Evolutionary conservation across 805 yeast genomes (phyloP), one percentile per base, ranked within the genome.

Genomic region (Saccharomycopsis olivae): DNA sequence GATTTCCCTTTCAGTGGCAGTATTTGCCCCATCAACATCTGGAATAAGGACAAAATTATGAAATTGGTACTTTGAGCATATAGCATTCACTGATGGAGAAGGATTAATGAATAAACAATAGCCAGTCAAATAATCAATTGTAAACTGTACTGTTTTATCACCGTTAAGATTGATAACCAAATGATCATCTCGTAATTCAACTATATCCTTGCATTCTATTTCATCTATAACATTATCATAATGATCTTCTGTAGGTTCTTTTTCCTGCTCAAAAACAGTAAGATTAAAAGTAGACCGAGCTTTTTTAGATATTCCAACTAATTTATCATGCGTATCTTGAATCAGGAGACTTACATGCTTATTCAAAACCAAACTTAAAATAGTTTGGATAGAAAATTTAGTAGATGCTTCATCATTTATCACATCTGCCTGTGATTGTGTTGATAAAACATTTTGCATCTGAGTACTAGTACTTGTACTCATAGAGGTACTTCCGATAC

Each of bases 101-200:
- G 49, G 49, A 34, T 42, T 42, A 14, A 38, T 33, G 15, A 42
- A 43, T 29, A 46, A 46, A 10, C 21, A 31, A 27, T 20, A 30
- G 10, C 49, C 49, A 9, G 47, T 46, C 16, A 46, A 35, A 29
- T 42, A 37, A 24, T 46, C 49, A 14, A 46, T 39, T 2, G 47
- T 39, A 14, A 24, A 40, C 11, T 28, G 18, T 18, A 46, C 24
- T 8, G 36, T 17, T 27, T 46, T 46, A 11, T 39, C 25, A 33
- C 30, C 35, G 20, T 37, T 39, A 8, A 46, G 16, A 11, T 28
- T 33, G 17, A 46, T 32, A 4, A 31, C 23, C 5, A 46, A 8
- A 18, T 38, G 23, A 8, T 38, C 30, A 30, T 39, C 44, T 10
- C 36, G 6, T 17, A 39, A 17, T 38, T 36, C 31, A n/a, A 34